A percentile compares a stretch with the other conserved stretches of the same genome.
Conservation (phyloP, 169 alveolate genomes). For the Toxoplasma gondii region DNA sequence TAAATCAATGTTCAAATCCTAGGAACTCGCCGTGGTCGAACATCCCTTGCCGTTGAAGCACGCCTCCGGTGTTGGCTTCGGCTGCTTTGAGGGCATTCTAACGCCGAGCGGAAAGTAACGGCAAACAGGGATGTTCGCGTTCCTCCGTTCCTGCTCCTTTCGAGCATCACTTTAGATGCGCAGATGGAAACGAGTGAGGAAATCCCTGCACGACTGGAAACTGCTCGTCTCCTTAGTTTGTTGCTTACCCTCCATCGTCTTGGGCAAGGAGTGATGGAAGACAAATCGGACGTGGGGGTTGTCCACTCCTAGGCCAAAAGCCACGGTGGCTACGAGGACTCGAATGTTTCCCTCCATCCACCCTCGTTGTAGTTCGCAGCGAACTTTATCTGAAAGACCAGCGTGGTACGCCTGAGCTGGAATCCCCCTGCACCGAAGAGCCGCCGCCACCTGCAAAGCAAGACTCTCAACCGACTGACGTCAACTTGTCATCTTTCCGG, state of each 20-base stretch:
- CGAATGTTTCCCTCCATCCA: constrained; percentile 88
- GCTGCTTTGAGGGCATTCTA: no score
- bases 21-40: no score
- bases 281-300: constrained; percentile 98
- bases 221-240: neutral
- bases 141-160: no score
- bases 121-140: no score
- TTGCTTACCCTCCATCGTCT: constrained; percentile 92
- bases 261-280: constrained; percentile 96
- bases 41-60: no score
- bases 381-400: neutral
- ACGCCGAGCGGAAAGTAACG: no score
- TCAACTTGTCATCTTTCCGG: no score
- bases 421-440: constrained; percentile 75
- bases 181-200: neutral
- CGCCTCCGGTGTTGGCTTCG: no score
- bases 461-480: no score
- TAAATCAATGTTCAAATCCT: no score
- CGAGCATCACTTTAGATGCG: no score
- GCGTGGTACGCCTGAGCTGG: constrained; percentile 79
- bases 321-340: constrained; percentile 98
- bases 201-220: neutral
- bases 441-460: constrained; percentile 88
- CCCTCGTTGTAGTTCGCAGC: constrained; percentile 72
- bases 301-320: constrained; percentile 99